Conservation (phyloP, 768 basidiomycete species). For the Plicaturopsis crispa region DNA sequence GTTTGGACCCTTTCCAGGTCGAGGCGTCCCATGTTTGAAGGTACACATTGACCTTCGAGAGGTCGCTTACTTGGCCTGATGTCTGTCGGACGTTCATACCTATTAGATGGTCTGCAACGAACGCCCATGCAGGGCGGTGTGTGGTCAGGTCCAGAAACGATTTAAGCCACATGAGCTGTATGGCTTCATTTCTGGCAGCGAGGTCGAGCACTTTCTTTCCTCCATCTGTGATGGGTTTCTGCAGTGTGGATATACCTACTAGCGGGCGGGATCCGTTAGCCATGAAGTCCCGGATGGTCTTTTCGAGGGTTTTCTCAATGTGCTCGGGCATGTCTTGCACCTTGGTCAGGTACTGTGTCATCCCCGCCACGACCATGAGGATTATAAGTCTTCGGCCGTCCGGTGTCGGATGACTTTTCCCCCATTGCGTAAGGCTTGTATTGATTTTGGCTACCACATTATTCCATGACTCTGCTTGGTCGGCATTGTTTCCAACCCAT, state of each 20-base stretch:
- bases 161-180: slow-evolving; percentile 6
- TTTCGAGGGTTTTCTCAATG: slow-evolving; percentile 7
- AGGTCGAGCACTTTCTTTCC: slow-evolving; percentile 8
- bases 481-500: slow-evolving; percentile 16
- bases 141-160: slow-evolving; percentile 3
- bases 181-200: slow-evolving; percentile 5
- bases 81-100: not conserved
- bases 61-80: too few relatives aligned
- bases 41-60: not conserved
- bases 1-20: slow-evolving; percentile 10
- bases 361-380: slow-evolving; percentile 10
- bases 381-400: slow-evolving; percentile 9
- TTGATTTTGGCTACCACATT: slow-evolving; percentile 15
- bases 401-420: slow-evolving; percentile 8
- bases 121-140: slow-evolving; percentile 3
- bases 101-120: slow-evolving; percentile 1
- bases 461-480: slow-evolving; percentile 9
- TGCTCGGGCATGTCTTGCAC: slow-evolving; percentile 22
- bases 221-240: not conserved
- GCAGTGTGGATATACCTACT: not conserved
- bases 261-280: slow-evolving; percentile 6
- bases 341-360: slow-evolving; percentile 21
- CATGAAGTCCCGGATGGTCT: slow-evolving; percentile 12
- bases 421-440: slow-evolving; percentile 5
- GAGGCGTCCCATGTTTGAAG: slow-evolving; percentile 3